Percentiles rank a stretch among this genome's conserved stretches.
Evolutionary conservation across 1,284 basidiomycete genomes (phyloP).

Genomic region (Pterulicium gracile): DNA sequence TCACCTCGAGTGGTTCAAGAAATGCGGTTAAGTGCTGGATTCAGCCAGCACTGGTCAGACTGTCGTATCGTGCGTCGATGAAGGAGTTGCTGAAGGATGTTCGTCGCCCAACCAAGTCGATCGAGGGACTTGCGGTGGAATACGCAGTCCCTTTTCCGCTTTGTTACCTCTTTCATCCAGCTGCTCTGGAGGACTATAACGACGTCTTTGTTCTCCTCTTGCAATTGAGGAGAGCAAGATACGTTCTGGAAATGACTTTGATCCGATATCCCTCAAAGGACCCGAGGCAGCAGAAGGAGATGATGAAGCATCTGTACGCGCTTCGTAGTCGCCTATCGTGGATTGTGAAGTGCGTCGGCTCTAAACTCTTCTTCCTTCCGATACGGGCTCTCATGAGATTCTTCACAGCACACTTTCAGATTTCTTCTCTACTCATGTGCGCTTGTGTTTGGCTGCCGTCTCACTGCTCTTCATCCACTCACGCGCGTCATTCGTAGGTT

Average conservation of each 20-base stretch:
- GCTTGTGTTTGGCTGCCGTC: conserved; percentile 13
- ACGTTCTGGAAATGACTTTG: conserved; percentile 55
- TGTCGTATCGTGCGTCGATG: conserved; percentile 44
- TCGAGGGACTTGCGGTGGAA: conserved; percentile 62
- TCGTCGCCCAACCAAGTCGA: conserved; percentile 41
- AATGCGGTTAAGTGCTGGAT: conserved; percentile 43
- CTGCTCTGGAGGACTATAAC: conserved; percentile 48
- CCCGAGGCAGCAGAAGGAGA: conserved; percentile 26
- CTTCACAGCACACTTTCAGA: conserved; percentile 51
- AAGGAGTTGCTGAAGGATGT: conserved; percentile 31
- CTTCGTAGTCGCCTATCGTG: conserved; percentile 68
- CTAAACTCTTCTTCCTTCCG: background rate
- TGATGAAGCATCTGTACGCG: conserved; percentile 59
- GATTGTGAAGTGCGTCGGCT: conserved; percentile 68
- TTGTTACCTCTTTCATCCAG: conserved; percentile 65
- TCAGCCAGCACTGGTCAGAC: conserved; percentile 60
- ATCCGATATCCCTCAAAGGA: conserved; percentile 22
- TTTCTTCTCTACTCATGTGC: conserved; percentile 65
- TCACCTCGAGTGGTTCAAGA: conserved; percentile 41
- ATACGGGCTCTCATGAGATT: conserved; percentile 8
- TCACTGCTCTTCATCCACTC: conserved; percentile 4
- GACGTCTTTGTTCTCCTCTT: conserved; percentile 70
- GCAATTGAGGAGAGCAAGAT: conserved; percentile 66
- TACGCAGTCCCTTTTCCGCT: conserved; percentile 77
- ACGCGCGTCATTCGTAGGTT: conserved; percentile 49